phyloP scores from a whole-genome alignment of 148 eudicot genomes.

The Chenopodium suecicum region DNA sequence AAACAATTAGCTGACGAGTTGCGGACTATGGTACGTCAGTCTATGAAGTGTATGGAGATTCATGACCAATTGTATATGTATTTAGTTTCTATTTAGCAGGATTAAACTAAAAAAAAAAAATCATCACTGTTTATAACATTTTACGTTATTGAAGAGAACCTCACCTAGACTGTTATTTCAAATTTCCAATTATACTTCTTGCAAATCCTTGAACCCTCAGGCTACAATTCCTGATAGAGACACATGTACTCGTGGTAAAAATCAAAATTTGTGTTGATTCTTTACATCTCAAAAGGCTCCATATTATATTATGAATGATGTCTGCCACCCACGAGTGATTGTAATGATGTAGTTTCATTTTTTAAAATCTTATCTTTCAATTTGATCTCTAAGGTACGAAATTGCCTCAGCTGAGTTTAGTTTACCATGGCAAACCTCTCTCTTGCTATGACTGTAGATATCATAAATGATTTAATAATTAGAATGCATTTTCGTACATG shows the following conservation, averaged over 20 bases:
- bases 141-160: neutral
- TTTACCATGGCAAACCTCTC: neutral
- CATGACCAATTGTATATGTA: neutral
- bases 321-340: neutral
- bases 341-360: neutral
- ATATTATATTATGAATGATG: neutral
- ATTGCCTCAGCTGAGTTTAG: neutral
- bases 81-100: neutral
- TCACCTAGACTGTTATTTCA: neutral
- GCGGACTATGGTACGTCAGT: slow-evolving; percentile 58
- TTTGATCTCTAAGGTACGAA: neutral
- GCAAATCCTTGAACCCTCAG: no score
- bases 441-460: neutral
- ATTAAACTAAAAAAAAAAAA: no score
- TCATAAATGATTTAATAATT: neutral
- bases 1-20: slow-evolving; percentile 89
- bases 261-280: neutral
- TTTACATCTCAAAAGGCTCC: neutral
- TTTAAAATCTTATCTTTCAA: neutral
- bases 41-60: slow-evolving; percentile 2
- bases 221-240: neutral
- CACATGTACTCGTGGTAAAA: neutral
- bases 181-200: no score
- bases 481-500: slow-evolving; percentile 1
- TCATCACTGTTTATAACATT: neutral